These are phyloP conservation scores for Dioscorea alata DNA, from an alignment of 106 monocot species.

Conservation along the genomic window DNA sequence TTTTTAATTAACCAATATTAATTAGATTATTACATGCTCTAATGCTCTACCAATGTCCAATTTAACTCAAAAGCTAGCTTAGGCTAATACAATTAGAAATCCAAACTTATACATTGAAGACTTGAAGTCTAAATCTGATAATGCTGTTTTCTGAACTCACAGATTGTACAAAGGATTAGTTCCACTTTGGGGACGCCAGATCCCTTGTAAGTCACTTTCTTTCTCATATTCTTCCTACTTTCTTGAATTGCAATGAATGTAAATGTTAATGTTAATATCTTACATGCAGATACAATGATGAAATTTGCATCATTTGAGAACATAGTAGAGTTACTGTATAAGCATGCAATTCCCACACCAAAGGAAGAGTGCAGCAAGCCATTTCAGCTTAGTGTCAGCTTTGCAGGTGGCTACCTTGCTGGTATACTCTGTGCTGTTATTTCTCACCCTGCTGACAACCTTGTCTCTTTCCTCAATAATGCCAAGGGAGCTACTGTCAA, in stretches of 20 bases:
- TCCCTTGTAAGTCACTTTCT: slow-evolving; percentile 28
- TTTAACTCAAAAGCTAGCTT: too few relatives aligned
- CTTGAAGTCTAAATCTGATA: background rate
- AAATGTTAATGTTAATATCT: background rate
- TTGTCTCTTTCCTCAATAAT: slow-evolving; percentile 64
- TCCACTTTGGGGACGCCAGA: slow-evolving; percentile 43
- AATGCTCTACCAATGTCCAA: too few relatives aligned
- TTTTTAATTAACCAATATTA: too few relatives aligned
- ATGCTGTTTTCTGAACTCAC: background rate
- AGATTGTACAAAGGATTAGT: slow-evolving; percentile 54
- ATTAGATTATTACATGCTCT: too few relatives aligned
- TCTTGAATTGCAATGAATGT: background rate
- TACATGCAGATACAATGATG: slow-evolving; percentile 64
- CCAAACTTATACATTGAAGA: too few relatives aligned
- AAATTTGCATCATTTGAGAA: slow-evolving; percentile 68
- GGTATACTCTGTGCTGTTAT: slow-evolving; percentile 56
- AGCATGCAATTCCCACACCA: slow-evolving; percentile 53
- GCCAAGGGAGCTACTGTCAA: slow-evolving; percentile 58
- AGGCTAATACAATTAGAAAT: too few relatives aligned
- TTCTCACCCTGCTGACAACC: slow-evolving; percentile 68
- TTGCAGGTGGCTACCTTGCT: slow-evolving; percentile 54
- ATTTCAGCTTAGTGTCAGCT: slow-evolving; percentile 42
- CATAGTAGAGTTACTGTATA: slow-evolving; percentile 48
- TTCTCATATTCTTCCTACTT: background rate
- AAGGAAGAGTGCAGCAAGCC: slow-evolving; percentile 47